Percentiles rank a stretch among this genome's conserved stretches.
Evolutionary conservation across 2,329 filamentous ascomycete species (phyloP).

Genomic region (Penicillium sp.): DNA sequence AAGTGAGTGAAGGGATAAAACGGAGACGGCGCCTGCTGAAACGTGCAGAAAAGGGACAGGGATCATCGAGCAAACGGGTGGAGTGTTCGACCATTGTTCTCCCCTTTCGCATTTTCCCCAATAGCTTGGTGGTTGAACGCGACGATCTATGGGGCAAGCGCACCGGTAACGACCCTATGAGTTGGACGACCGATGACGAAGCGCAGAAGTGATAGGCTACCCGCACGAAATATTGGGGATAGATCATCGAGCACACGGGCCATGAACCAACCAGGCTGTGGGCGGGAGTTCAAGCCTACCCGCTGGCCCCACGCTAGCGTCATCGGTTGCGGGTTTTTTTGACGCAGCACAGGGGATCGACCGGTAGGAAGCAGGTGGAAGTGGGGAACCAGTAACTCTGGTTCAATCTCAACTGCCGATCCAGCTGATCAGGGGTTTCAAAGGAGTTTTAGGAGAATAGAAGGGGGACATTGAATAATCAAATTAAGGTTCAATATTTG

Average conservation of each 20-base stretch:
- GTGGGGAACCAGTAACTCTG: constrained; percentile 1
- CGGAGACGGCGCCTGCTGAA: constrained; percentile 8
- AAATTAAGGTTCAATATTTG: neutral
- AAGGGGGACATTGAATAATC: neutral
- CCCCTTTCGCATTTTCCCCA: constrained; percentile 4
- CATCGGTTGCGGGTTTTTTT: constrained; percentile 21
- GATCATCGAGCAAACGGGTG: constrained; percentile 9
- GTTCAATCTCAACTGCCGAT: neutral
- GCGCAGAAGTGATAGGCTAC: constrained; percentile 17
- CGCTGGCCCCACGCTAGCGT: constrained; percentile 24
- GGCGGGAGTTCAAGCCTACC: constrained; percentile 12
- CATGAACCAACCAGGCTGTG: constrained; percentile 19
- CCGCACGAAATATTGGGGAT: constrained; percentile 10
- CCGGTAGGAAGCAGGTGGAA: constrained; percentile 1
- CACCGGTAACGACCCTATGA: constrained; percentile 7
- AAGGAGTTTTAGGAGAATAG: neutral
- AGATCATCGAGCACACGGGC: constrained; percentile 26
- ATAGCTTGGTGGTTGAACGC: constrained; percentile 2
- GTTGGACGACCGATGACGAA: constrained; percentile 9
- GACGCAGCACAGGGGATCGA: constrained; percentile 17
- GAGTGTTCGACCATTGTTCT: neutral
- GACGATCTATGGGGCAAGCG: constrained; percentile 19
- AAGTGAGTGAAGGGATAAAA: neutral
- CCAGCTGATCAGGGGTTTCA: neutral
- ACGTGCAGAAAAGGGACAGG: constrained; percentile 11